These are phyloP conservation scores for Staphylotrichum tortipilum DNA, from an alignment of 495 filamentous ascomycete genomes.

Conservation along the genomic window DNA sequence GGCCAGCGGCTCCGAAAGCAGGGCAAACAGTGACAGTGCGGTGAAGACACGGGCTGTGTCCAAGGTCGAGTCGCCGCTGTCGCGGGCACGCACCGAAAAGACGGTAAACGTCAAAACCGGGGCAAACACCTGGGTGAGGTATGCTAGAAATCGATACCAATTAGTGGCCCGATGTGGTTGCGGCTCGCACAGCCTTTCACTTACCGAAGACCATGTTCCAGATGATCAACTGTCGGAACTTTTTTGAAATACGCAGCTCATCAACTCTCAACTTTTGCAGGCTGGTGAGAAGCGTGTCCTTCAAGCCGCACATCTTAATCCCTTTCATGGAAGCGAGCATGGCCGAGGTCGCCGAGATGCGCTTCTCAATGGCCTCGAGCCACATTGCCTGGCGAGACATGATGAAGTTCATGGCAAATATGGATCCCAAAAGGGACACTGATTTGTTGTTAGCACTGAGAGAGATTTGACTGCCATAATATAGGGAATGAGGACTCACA, in stretches of 20 bases:
- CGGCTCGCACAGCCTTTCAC: background rate
- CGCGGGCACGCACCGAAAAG: conserved; percentile 18
- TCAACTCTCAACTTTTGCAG: conserved; percentile 49
- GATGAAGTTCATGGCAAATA: conserved; percentile 35
- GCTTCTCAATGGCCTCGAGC: conserved; percentile 43
- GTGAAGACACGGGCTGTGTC: conserved; percentile 49
- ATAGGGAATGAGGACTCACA: conserved; percentile 16
- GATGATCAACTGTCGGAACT: conserved; percentile 43
- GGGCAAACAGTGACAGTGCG: conserved; percentile 50
- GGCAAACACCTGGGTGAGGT: conserved; percentile 44
- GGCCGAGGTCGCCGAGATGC: conserved; percentile 43
- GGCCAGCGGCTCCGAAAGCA: conserved; percentile 50
- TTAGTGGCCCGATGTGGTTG: background rate
- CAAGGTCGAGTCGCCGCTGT: conserved; percentile 30
- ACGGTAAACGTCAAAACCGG: conserved; percentile 36
- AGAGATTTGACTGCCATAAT: too few species aligned
- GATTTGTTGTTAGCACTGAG: background rate
- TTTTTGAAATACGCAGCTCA: conserved; percentile 49
- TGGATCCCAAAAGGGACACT: conserved; percentile 23
- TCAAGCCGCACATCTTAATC: conserved; percentile 54
- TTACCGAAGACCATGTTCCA: conserved; percentile 26
- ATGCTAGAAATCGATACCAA: conserved; percentile 31
- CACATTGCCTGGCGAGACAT: conserved; percentile 42
- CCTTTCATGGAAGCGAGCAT: conserved; percentile 55
- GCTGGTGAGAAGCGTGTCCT: conserved; percentile 30